Evolutionary conservation across 2,329 filamentous ascomycete genomes (phyloP), one percentile per base, ranked within the genome.

Genomic region (Alternaria sp.): DNA sequence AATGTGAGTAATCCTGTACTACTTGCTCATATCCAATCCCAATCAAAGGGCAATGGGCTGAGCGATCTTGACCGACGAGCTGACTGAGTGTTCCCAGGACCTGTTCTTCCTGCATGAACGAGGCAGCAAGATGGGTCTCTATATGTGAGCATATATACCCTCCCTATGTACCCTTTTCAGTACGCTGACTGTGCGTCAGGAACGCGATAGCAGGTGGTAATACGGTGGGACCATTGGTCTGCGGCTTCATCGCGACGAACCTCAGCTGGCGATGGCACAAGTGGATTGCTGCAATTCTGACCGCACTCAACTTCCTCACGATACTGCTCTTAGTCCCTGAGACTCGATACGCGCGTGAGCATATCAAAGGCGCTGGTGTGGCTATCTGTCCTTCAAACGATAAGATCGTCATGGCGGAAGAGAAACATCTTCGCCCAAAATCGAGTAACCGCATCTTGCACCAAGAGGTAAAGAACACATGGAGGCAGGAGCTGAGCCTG

Each of bases 251-350:
- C 11, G 69, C 79, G 7, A 70, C 76, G n/a, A 69, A 70, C 8
- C 64, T 79, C 4, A 71, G 70, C 15, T 81, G 79, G 79, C 66
- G 80, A 2, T 80, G 79, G 70, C 77, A 80, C 45, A 81, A 81
- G 54, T 79, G 79, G 72, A 77, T 80, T 17, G 62, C 68, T 3
- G 70, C 69, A 2, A 70, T 72, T 3, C 55, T 73, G 12, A 71
- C 68, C 6, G 65, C 52, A 43, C 12, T 80, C 30, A 81, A 80
- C 47, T 81, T 78, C 30, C 30, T 81, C 13, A 67, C 75, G 3
- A 77, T 81, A 5, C 56, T 81, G 1, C 67, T 81, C 15, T 73
- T 80, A 32, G 75, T 78, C 5, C 79, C 80, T 6, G 80, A 82
- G 59, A 81, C 79, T 8, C 67, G 77, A 17, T 81, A 77, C 46